Evolutionary conservation across 768 basidiomycete species (phyloP).

Genomic region (Mycena epipterygia): DNA sequence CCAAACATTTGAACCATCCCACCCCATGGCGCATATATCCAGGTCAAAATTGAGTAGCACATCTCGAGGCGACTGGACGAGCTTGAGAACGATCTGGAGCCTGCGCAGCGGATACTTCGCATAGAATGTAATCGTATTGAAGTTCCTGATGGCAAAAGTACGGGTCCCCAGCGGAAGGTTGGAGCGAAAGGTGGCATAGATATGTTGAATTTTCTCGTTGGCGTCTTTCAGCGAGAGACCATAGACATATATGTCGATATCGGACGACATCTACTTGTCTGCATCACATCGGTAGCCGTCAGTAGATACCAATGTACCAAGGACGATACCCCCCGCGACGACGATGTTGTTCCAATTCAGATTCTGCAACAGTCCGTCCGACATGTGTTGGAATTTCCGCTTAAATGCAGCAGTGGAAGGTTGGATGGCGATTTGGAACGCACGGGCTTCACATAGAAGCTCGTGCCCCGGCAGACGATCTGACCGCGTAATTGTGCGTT

Average conservation of each 20-base stretch:
- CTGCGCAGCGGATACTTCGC: slow-evolving; percentile 23
- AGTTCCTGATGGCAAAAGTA: slow-evolving; percentile 17
- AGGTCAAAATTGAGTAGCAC: slow-evolving; percentile 31
- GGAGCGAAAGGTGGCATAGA: slow-evolving; percentile 5
- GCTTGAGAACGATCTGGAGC: slow-evolving; percentile 21
- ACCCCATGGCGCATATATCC: slow-evolving; percentile 29
- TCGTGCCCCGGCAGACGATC: neutral
- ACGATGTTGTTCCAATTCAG: slow-evolving; percentile 23
- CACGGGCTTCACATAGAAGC: neutral
- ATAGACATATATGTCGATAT: slow-evolving; percentile 25
- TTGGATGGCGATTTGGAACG: neutral
- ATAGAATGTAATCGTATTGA: slow-evolving; percentile 29
- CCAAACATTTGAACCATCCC: slow-evolving; percentile 22
- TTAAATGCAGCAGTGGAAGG: slow-evolving; percentile 17
- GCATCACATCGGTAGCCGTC: neutral
- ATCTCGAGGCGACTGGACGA: slow-evolving; percentile 13
- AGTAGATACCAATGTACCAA: neutral
- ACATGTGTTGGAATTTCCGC: neutral
- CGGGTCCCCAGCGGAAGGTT: slow-evolving; percentile 16
- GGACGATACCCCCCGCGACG: slow-evolving; percentile 25
- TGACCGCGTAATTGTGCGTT: slow-evolving; percentile 6
- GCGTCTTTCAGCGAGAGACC: slow-evolving; percentile 2
- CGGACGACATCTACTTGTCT: neutral
- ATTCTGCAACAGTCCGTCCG: slow-evolving; percentile 3
- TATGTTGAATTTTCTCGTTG: slow-evolving; percentile 9